A percentile compares a stretch with the other conserved stretches of the same genome.
Evolutionary conservation across 139 green algal genomes (phyloP).

Genomic region (Tetradesmus lagerheimii): DNA sequence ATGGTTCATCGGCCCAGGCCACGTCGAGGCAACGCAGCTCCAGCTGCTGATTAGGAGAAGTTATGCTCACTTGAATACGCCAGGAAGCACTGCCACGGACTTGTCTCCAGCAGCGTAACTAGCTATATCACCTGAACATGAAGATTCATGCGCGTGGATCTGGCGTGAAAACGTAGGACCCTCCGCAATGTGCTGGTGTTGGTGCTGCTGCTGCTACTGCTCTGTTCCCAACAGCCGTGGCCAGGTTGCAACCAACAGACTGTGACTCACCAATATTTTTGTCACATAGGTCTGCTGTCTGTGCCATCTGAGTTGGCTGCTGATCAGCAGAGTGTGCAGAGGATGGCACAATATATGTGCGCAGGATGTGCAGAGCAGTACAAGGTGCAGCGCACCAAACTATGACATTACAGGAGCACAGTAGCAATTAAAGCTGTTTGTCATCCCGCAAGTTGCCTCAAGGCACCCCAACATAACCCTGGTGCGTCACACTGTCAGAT

Average conservation of each 20-base stretch:
- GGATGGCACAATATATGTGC: neutral
- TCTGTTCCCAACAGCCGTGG: too few species aligned
- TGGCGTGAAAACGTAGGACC: neutral
- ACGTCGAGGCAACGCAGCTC: neutral
- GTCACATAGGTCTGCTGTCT: conserved; percentile 20
- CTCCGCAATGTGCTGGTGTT: neutral
- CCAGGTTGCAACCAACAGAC: neutral
- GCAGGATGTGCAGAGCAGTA: neutral
- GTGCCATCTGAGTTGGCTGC: neutral
- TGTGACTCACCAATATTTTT: conserved; percentile 15
- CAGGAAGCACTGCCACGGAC: neutral
- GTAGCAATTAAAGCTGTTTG: too few species aligned
- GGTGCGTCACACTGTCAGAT: neutral
- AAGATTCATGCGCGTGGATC: neutral
- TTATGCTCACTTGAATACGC: neutral
- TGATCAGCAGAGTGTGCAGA: neutral
- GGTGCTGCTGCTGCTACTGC: neutral
- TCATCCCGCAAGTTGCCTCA: neutral
- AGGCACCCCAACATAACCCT: neutral
- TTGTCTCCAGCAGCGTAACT: neutral
- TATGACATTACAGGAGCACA: too few species aligned
- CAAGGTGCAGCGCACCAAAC: neutral
- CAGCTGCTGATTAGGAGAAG: neutral
- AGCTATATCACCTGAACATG: neutral
- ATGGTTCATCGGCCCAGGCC: neutral